These are phyloP conservation scores for Metarhizium rileyi DNA, from an alignment of 2,329 filamentous ascomycete genomes.

Conservation along the genomic window DNA sequence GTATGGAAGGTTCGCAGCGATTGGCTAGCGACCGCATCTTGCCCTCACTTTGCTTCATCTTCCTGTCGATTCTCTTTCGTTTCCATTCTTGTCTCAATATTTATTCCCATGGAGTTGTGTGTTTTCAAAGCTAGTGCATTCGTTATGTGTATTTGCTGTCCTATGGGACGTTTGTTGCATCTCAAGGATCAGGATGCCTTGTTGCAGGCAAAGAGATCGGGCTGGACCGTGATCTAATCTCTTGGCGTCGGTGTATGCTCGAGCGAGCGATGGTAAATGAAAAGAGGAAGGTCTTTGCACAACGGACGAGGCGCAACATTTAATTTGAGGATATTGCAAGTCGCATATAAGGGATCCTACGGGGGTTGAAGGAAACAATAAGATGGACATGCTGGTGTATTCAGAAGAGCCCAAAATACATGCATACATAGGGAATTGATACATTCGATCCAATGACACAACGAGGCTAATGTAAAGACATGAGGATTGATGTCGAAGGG, in stretches of 20 bases:
- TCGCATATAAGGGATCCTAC: constrained; percentile 5
- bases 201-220: constrained; percentile 4
- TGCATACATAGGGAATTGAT: not conserved
- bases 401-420: not conserved
- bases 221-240: constrained; percentile 24
- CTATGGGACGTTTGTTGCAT: not conserved
- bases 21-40: not conserved
- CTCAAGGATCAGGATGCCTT: not conserved
- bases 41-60: not conserved
- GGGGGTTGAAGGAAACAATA: constrained; percentile 1
- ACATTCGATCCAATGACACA: not conserved
- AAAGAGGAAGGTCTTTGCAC: constrained; percentile 3
- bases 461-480: no score
- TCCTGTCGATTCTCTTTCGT: not conserved
- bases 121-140: constrained; percentile 7
- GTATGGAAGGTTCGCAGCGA: not conserved
- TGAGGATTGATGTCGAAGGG: no score
- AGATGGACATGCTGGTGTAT: not conserved
- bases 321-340: constrained; percentile 6
- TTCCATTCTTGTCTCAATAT: constrained; percentile 7
- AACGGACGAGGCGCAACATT: constrained; percentile 8
- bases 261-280: not conserved
- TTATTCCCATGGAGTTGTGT: constrained; percentile 2
- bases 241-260: constrained; percentile 9
- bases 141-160: constrained; percentile 6